Evolutionary conservation across 2,329 filamentous ascomycete genomes (phyloP), one percentile per base, ranked within the genome.

Genomic region (Diaporthe helianthi): DNA sequence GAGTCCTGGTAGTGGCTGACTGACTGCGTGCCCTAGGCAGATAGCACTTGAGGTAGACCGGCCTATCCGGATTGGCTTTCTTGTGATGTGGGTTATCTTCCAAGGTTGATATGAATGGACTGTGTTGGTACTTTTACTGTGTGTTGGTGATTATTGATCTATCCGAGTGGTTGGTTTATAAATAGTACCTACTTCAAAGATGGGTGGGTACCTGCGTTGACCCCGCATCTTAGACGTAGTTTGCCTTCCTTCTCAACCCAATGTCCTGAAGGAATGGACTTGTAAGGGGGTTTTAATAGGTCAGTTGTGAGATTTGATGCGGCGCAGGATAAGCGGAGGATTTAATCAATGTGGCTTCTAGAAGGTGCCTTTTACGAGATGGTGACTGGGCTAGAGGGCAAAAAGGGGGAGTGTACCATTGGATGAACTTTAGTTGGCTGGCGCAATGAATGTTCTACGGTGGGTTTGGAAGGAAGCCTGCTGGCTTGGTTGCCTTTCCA

Each of bases 251-350:
- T 24, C 24, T 46, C 41, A 46, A 5, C 29, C 22, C 33, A 41
- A 33, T 38, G 47, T 49, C 5, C 9, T 4, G 29, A 33, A 47
- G 58, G 38, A 61, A 61, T 12, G 55, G 41, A 36, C 55, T 61
- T 44, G 55, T 61, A 31, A 31, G 41, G 58, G 15, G 58, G 15
- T 58, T 29, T 44, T 19, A 38, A 61, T 61, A 41, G 58, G 44
- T 36, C 26, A 29, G 33, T 63, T 9, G n/a, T 63, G 58, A 49
- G 47, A 49, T 49, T 63, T 24, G 58, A 36, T 63, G 58, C 41
- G 29, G 44, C 58, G 12, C 58, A 22, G 55, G 24, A 17, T 29
- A 31, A 46, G 55, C 55, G 33, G 29, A 49, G 41, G 44, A 63
- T 63, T 9, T 44, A 12, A 12, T 47, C 10, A 33, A 13, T 49